Evolutionary conservation across 371 early-diverging fungal species (phyloP).

Genomic region (Sporodiniella umbellata): DNA sequence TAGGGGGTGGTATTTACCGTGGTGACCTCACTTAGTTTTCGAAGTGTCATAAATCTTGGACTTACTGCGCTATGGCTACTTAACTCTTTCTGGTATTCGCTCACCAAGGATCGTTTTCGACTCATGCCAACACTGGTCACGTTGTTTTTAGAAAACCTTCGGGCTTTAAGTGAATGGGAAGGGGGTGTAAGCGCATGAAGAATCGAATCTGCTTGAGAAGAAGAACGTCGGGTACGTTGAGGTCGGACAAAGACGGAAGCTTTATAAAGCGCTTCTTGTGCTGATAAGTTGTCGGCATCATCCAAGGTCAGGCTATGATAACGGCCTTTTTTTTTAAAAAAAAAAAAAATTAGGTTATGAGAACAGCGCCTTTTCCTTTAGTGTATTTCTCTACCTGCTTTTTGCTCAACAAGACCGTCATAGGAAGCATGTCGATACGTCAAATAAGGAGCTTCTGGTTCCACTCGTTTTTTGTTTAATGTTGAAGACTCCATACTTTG

Average conservation of each 20-base stretch:
- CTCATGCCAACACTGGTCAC: not conserved
- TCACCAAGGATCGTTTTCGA: conserved; percentile 6
- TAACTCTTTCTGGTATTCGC: conserved; percentile 9
- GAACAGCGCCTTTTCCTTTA: too few relatives aligned
- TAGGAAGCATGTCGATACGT: not conserved
- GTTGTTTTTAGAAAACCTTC: conserved; percentile 22
- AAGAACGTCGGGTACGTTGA: conserved; percentile 1
- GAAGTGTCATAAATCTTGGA: conserved; percentile 41
- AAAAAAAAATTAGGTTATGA: too few relatives aligned
- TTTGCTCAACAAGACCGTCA: not conserved
- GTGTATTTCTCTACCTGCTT: not conserved
- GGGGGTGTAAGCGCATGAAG: conserved; percentile 37
- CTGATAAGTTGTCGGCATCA: not conserved
- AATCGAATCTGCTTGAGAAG: not conserved
- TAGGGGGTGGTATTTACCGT: conserved; percentile 15
- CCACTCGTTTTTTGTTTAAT: not conserved
- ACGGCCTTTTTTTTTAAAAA: not conserved
- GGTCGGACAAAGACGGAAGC: not conserved
- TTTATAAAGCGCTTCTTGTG: not conserved
- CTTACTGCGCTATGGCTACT: conserved; percentile 38
- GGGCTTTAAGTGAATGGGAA: conserved; percentile 29
- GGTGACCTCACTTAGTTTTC: conserved; percentile 37
- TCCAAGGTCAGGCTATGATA: not conserved
- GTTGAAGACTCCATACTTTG: not conserved
- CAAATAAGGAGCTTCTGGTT: not conserved